These are phyloP conservation scores for Trametes polyzona DNA, from an alignment of 1,284 basidiomycete genomes.

Conservation along the genomic window DNA sequence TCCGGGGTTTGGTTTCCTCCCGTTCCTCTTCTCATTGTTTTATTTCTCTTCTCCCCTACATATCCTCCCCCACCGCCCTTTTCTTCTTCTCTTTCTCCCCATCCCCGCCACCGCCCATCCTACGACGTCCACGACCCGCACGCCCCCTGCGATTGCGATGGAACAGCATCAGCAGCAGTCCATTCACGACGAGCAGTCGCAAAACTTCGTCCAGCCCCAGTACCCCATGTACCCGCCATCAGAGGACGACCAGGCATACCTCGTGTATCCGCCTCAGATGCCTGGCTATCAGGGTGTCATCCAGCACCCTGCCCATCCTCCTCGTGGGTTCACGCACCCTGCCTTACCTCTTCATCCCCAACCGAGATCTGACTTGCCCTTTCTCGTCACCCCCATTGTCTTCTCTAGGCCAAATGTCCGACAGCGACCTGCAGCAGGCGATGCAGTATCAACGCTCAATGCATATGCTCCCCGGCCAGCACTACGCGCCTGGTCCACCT, in stretches of 20 bases:
- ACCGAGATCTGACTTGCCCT: slow-evolving; percentile 36
- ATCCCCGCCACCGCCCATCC: slow-evolving; percentile 1
- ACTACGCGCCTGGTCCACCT: slow-evolving; percentile 41
- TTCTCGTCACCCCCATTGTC: slow-evolving; percentile 40
- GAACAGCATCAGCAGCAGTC: slow-evolving; percentile 45
- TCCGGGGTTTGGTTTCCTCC: slow-evolving; percentile 21
- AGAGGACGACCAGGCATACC: slow-evolving; percentile 44
- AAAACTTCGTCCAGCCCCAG: slow-evolving; percentile 41
- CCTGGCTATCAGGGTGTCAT: slow-evolving; percentile 43
- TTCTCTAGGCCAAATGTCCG: slow-evolving; percentile 55
- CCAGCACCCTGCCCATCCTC: slow-evolving; percentile 44
- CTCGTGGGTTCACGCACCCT: slow-evolving; percentile 54
- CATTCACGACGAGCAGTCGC: slow-evolving; percentile 44
- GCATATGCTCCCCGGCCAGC: slow-evolving; percentile 34
- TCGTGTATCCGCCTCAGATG: slow-evolving; percentile 46
- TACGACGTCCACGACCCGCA: slow-evolving; percentile 37
- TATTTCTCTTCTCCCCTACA: slow-evolving; percentile 32
- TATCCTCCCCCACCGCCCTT: slow-evolving; percentile 24
- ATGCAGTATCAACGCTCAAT: slow-evolving; percentile 37
- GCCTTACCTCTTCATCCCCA: slow-evolving; percentile 41
- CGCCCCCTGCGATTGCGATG: slow-evolving; percentile 43
- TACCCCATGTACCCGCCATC: slow-evolving; percentile 44
- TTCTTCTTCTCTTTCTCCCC: slow-evolving; percentile 37
- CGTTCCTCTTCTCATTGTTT: slow-evolving; percentile 31
- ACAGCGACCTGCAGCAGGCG: slow-evolving; percentile 48